A percentile compares a stretch with the other conserved stretches of the same genome.
Evolutionary conservation across 768 basidiomycete genomes (phyloP).

Genomic region (Amanita muscaria): DNA sequence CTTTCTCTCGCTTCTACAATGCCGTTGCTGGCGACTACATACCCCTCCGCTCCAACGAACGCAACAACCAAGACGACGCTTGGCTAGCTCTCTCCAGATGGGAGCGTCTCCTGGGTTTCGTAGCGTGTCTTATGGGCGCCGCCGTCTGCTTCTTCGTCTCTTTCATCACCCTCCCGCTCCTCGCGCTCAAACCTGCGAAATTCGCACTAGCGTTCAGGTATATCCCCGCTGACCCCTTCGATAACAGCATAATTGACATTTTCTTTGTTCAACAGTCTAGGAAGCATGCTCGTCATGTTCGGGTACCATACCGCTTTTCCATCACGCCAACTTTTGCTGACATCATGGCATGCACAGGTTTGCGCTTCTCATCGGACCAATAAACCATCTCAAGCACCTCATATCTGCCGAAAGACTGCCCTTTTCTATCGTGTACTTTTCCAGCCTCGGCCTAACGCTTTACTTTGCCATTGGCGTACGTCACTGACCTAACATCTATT

Average conservation of each 20-base stretch:
- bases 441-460: constrained; percentile 75
- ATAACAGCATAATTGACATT: too few relatives aligned
- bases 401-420: constrained; percentile 75
- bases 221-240: neutral
- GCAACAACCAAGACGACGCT: constrained; percentile 91
- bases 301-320: constrained; percentile 45
- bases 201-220: constrained; percentile 87
- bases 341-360: constrained; percentile 38
- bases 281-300: constrained; percentile 92
- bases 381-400: constrained; percentile 88
- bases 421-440: constrained; percentile 77
- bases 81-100: constrained; percentile 89
- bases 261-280: constrained; percentile 41
- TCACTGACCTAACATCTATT: constrained; percentile 9
- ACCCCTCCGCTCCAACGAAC: constrained; percentile 73
- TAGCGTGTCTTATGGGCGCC: constrained; percentile 82
- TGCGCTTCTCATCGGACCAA: constrained; percentile 79
- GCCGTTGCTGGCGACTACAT: constrained; percentile 82
- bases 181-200: constrained; percentile 66
- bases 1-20: constrained; percentile 84
- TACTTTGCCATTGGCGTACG: constrained; percentile 88
- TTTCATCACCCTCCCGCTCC: constrained; percentile 69
- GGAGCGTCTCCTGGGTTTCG: constrained; percentile 91
- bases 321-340: neutral
- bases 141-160: constrained; percentile 90